Base-by-base conservation (phyloP, 495 filamentous ascomycete genomes). In the Penicillium subrubescens region DNA sequence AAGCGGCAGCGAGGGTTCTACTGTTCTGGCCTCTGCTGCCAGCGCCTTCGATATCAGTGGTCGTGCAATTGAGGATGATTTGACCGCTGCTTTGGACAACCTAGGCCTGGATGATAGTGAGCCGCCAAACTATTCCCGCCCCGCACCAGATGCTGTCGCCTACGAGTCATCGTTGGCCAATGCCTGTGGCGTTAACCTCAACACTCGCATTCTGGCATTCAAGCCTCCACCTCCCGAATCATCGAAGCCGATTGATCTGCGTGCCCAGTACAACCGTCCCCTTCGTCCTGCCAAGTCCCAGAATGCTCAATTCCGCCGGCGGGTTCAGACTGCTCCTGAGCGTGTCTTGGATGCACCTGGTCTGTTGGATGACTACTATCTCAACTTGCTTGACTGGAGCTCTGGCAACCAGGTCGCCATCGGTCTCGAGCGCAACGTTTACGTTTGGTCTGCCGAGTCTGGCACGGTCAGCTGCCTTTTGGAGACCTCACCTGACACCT, bases 381-480 rank as follows among this genome's bases (percentile, higher is more conserved):
- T 99, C 71, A 99, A 99, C 81, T 83, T 99, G 33, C 82, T 98
- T 21, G 95, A 99, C 80, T 99, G 95, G 95, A 96, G 92, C 75
- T 94, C 92, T 19, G 89, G 89, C 48, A 99, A 99, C 83, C 95
- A 98, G 76, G 94, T 99, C 55, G 95, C 95, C 33, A 97, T 99
- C 73, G 95, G 95, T 53, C 87, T 99, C 15, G 95, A 97, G 79
- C 93, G 95, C 58, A 96, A 88, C 64, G 94, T 98, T 62, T 99
- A 98, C 69, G 91, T 99, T 68, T 99, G 96, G 95, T 97, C 94
- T n/a, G 95, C 96, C 15, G 94, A 99, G 48, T 88, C 91, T 61
- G 95, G 95, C 61, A 83, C 90, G 3, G 95, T 98, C 39, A 90
- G 83, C 79, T 90, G 88, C 67, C 89, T 99, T 23, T 77, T 98